A percentile compares a stretch with the other conserved stretches of the same genome.
phyloP scores from a whole-genome alignment of 805 yeast genomes.

The Lachancea thermotolerans region DNA sequence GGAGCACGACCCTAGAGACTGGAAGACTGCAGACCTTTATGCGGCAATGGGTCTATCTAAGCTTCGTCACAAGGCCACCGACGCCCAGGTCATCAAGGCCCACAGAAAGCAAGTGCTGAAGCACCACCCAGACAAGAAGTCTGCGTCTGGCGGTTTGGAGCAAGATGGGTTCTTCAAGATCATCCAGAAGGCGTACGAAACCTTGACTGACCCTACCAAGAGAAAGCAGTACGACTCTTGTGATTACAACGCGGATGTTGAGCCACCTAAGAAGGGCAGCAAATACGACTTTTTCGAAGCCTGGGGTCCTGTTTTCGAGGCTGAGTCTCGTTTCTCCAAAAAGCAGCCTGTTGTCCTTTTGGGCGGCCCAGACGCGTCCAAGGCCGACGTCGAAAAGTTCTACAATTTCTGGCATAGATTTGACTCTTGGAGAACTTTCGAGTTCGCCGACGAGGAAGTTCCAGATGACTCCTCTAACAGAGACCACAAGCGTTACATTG shows the following conservation, averaged over 20 bases:
- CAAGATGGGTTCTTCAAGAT: slow-evolving; percentile 97
- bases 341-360: slow-evolving; percentile 81
- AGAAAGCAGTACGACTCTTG: slow-evolving; percentile 95
- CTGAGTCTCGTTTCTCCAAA: slow-evolving; percentile 89
- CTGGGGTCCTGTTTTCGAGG: slow-evolving; percentile 86
- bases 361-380: slow-evolving; percentile 61
- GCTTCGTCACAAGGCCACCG: slow-evolving; percentile 85
- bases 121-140: slow-evolving; percentile 98
- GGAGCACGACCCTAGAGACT: slow-evolving; percentile 91
- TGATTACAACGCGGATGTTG: slow-evolving; percentile 79
- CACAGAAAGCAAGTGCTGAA: slow-evolving; percentile 94
- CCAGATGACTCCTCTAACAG: slow-evolving; percentile 99
- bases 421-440: slow-evolving; percentile 98
- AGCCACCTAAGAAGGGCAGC: slow-evolving; percentile 62
- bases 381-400: slow-evolving; percentile 79
- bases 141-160: slow-evolving; percentile 71
- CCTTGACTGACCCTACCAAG: slow-evolving; percentile 75
- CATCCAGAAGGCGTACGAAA: slow-evolving; percentile 93
- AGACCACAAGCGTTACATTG: slow-evolving; percentile 98
- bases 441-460: slow-evolving; percentile 96
- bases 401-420: slow-evolving; percentile 89
- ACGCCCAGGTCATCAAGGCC: slow-evolving; percentile 89
- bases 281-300: slow-evolving; percentile 81
- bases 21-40: slow-evolving; percentile 95
- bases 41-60: slow-evolving; percentile 92